phyloP scores from a whole-genome alignment of 2,329 filamentous ascomycete species.

The Penicillium sp. region DNA sequence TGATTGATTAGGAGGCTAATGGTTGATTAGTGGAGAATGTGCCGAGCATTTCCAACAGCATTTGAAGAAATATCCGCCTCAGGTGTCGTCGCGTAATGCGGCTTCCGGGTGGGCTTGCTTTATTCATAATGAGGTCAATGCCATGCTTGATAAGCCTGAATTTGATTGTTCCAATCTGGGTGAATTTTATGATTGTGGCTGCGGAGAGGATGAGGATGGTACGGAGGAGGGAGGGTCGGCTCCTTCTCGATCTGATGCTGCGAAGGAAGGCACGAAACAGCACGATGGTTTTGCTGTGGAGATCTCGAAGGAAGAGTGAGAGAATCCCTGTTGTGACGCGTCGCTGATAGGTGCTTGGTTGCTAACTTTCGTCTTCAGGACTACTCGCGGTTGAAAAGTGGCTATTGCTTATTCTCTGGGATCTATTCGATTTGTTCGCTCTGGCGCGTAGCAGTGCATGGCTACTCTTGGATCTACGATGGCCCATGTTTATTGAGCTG shows the following conservation, averaged over 20 bases:
- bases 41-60: slow-evolving; percentile 61
- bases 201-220: slow-evolving; percentile 50
- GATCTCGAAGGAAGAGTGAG: slow-evolving; percentile 38
- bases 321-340: slow-evolving; percentile 6
- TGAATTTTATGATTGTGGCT: slow-evolving; percentile 65
- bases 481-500: slow-evolving; percentile 1
- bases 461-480: background rate
- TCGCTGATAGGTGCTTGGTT: slow-evolving; percentile 1
- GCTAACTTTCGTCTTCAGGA: slow-evolving; percentile 23
- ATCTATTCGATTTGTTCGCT: background rate
- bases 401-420: slow-evolving; percentile 4
- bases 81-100: slow-evolving; percentile 58
- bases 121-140: slow-evolving; percentile 64
- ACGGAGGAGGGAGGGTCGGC: slow-evolving; percentile 12
- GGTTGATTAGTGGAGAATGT: slow-evolving; percentile 55
- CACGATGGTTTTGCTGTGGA: slow-evolving; percentile 30
- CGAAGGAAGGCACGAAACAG: slow-evolving; percentile 3
- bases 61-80: slow-evolving; percentile 60
- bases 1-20: slow-evolving; percentile 9
- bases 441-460: background rate
- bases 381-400: slow-evolving; percentile 26
- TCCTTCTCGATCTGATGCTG: slow-evolving; percentile 8
- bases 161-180: slow-evolving; percentile 64
- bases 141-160: slow-evolving; percentile 56
- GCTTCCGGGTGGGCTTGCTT: slow-evolving; percentile 66